Base-by-base conservation (phyloP, 805 yeast genomes). In the Kluyveromyces lactis region DNA sequence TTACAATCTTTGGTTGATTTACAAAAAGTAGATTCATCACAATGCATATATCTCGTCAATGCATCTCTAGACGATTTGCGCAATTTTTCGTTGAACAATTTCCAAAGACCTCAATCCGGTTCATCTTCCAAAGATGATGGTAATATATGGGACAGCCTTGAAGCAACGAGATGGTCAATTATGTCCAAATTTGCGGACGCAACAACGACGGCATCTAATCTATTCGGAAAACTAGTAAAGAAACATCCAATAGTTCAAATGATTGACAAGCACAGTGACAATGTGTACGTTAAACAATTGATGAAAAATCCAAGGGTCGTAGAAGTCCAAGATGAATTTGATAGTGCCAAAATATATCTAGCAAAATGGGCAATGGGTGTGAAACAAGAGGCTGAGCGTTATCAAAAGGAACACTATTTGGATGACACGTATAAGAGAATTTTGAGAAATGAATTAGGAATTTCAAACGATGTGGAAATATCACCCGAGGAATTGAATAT, bases 291-390 rank as follows among this genome's bases (percentile, higher is more conserved):
- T 18, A 74, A 73, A 49, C 73, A 73, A 38, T 59, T 83, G 45
- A 66, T 90, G 31, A 72, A 68, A 41, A 79, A 80, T 46, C 92
- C 95, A 0, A 95, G 86, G 51, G 95, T 90, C 10, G 73, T 71
- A 50, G 75, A 72, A 41, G 75, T 90, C 18, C 85, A 92, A 41
- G 56, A 86, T 46, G 97, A 90, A 46, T 92, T 89, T 56, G 97
- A 89, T 54, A 79, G 90, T 38, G 97, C 97, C 0, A 73, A 89
- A 39, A 82, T 87, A 3, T 90, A 86, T 58, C 67, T 90, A 43
- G 97, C 97, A 4, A 89, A 87, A 64, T 92, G 97, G 97, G 97
- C 97, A 0, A 72, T 86, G 50, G 86, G 86, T 21, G 92, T 92
- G 8, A 92, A 90, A 50, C 89, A 87, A 51, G 95, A 90, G 58